These are phyloP conservation scores for Erodium trifolium DNA, from an alignment of 441 rosid genomes.

Conservation along the genomic window DNA sequence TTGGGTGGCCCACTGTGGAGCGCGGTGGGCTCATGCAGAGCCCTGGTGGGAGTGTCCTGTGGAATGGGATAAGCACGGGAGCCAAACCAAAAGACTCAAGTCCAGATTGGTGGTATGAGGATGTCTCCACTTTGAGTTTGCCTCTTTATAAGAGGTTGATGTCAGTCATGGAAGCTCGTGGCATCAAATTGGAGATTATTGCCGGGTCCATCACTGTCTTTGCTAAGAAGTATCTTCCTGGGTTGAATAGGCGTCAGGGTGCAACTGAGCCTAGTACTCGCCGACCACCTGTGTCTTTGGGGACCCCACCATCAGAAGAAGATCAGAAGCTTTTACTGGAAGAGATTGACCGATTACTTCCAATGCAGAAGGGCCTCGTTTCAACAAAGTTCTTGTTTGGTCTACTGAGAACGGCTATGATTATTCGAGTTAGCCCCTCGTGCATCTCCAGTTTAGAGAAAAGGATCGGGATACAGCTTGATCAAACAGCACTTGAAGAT, in stretches of 20 bases:
- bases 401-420: slow-evolving; percentile 71
- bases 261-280: no score
- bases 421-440: slow-evolving; percentile 52
- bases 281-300: no score
- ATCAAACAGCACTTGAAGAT: slow-evolving; percentile 87
- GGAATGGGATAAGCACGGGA: slow-evolving; percentile 97
- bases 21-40: slow-evolving; percentile 91
- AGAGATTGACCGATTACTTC: slow-evolving; percentile 62
- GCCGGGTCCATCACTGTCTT: slow-evolving; percentile 64
- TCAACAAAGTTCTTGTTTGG: slow-evolving; percentile 72
- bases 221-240: slow-evolving; percentile 74
- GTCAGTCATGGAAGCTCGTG: slow-evolving; percentile 61
- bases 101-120: slow-evolving; percentile 96
- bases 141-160: slow-evolving; percentile 67
- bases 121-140: slow-evolving; percentile 65
- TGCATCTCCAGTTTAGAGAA: slow-evolving; percentile 64
- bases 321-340: slow-evolving; percentile 69
- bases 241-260: slow-evolving; percentile 65
- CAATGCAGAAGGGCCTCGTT: slow-evolving; percentile 69
- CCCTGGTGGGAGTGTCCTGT: slow-evolving; percentile 85
- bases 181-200: slow-evolving; percentile 63
- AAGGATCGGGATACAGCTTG: slow-evolving; percentile 90
- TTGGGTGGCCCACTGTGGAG: slow-evolving; percentile 89
- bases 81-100: slow-evolving; percentile 64
- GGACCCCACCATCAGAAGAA: slow-evolving; percentile 59